phyloP scores from a whole-genome alignment of 306 rosid species.

The Vicia sativa region DNA sequence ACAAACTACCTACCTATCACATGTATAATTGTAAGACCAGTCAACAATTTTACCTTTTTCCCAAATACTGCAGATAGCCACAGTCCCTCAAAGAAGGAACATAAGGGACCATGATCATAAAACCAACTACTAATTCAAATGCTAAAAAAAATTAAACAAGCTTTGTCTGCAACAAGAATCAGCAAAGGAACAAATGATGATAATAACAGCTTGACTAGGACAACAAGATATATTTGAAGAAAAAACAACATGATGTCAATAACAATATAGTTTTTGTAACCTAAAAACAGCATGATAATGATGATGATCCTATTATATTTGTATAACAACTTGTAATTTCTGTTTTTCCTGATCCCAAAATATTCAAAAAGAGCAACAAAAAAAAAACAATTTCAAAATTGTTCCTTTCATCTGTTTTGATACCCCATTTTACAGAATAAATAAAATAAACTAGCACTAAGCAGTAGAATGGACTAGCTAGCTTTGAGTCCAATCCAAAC shows the following conservation, averaged over 20 bases:
- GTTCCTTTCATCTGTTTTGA: slow-evolving; percentile 51
- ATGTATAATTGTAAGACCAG: slow-evolving; percentile 14
- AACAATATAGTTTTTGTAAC: slow-evolving; percentile 5
- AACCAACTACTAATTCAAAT: neutral
- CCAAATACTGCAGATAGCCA: slow-evolving; percentile 10
- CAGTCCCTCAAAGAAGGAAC: slow-evolving; percentile 7
- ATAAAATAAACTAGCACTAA: slow-evolving; percentile 36
- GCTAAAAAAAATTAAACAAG: neutral
- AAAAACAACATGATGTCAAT: slow-evolving; percentile 9
- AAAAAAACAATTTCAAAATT: slow-evolving; percentile 48
- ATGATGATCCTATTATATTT: slow-evolving; percentile 41
- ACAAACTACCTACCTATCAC: slow-evolving; percentile 18
- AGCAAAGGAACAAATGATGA: neutral
- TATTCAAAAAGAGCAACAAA: slow-evolving; percentile 36
- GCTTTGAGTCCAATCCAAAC: slow-evolving; percentile 54
- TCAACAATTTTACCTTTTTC: slow-evolving; percentile 26
- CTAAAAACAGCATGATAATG: slow-evolving; percentile 30
- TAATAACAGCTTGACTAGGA: neutral
- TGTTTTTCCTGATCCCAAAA: slow-evolving; percentile 25
- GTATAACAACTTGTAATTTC: slow-evolving; percentile 46
- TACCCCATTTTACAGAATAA: slow-evolving; percentile 66
- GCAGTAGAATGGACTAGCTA: slow-evolving; percentile 45
- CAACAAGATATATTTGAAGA: neutral
- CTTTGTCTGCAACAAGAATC: neutral
- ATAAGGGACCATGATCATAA: slow-evolving; percentile 10